Base-by-base conservation (phyloP, 208 protist species). In the Tritrichomonas foetus region DNA sequence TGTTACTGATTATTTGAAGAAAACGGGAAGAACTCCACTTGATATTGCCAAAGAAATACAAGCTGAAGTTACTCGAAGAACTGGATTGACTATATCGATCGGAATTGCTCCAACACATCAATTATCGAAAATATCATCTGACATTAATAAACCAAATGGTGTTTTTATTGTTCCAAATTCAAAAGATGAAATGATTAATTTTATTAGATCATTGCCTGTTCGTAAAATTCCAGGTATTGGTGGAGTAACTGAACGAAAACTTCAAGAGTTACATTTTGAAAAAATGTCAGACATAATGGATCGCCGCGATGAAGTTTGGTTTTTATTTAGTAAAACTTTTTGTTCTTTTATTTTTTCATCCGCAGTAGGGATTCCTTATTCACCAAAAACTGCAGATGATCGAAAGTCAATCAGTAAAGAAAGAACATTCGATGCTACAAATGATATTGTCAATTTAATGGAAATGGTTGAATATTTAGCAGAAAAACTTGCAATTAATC, bases 141-240 rank as follows among this genome's bases (percentile, higher is more conserved):
- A 93, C 16, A 93, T 72, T 11, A 93, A 93, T 33, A 93, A 93
- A 36, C 89, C 89, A 74, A 93, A 93, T 93, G 89, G 89, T 25
- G 13, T 53, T 64, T 93, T 53, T 69, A n/a, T 36, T 41, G 50
- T 93, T 27, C 55, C 89, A 30, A 22, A 30, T 30, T 33, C 66
- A 16, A 33, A 27, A 1, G 57, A 69, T 27, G 33, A 69, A 8
- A 27, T 93, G 9, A 69, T 57, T 57, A 9, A 5, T 9, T 93
- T 93, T 49, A 33, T 93, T 8, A 22, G n/a, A 36, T 53, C 89
- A 30, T 25, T 93, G 0, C 49, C 49, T n/a, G 33, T 93, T 30
- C 55, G 89, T 30, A 93, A 93, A 27, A 93, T 93, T 20, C 89
- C 89, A 49, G 89, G 89, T 14, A 72, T 93, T 74, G 89, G 89